Base-by-base conservation (phyloP, 257 asterid species). In the Henckelia pumila region DNA sequence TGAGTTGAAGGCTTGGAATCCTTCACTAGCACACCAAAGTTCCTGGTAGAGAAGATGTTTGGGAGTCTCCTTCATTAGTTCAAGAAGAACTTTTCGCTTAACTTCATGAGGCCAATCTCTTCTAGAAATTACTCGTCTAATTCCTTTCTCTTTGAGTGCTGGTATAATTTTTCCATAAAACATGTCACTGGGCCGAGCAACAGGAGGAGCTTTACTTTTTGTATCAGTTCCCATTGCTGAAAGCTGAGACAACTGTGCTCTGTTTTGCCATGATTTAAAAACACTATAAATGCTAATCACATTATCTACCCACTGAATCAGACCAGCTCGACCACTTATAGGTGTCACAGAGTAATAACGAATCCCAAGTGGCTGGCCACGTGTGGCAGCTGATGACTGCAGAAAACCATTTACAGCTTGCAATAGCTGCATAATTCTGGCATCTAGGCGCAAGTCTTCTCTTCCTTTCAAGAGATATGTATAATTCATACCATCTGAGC, bases 41-140 rank as follows among this genome's bases (percentile, higher is more conserved):
- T 94, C 99, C 75, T 87, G 95, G 80, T 83, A 89, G 73, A 94
- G 96, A 85, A 94, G 95, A 78, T 94, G 89, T 84, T 84, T 94
- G 50, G 99, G 97, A 59, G 89, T 86, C 82, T 94, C 99, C 47
- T 84, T 85, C 95, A 94, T 88, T 70, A 94, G 95, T 79, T 94
- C 97, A 66, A 84, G 67, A 73, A 88, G 96, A 70, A 94, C 99
- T 80, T 94, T 88, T 29, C 86, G 81, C 83, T 94, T 94, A 75
- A 94, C 99, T 73, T 85, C 99, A 77, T 86, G 97, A 63, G 99
- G 99, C 99, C 99, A 94, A 71, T 94, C 99, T 81, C 95, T 88
- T 84, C 99, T 84, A 63, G 99, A 94, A 76, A 94, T 94, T 49
- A 94, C 97, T 78, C 92, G 84, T 78, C 95, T 81, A 67, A 94